Conservation (phyloP, 164 flowering plant genomes). For the Magnolia changhungtana region DNA sequence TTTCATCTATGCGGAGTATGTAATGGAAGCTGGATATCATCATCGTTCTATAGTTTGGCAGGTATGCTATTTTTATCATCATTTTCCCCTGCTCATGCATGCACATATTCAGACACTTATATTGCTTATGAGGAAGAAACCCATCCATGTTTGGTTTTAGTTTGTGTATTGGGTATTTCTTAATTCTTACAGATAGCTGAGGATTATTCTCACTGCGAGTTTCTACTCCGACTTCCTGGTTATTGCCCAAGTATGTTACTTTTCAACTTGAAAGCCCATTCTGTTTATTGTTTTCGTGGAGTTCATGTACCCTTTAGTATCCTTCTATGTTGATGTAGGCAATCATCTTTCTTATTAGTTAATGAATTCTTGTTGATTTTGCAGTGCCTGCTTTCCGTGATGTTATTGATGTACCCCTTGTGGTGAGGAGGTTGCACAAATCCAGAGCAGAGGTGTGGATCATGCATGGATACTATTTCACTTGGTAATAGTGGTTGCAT, state of each 20-base stretch:
- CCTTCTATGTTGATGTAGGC: not conserved
- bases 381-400: conserved; percentile 99
- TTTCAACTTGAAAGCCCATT: not conserved
- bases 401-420: conserved; percentile 91
- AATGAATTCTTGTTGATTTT: conserved; percentile 12
- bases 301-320: not conserved
- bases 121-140: not conserved
- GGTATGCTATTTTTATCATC: conserved; percentile 28
- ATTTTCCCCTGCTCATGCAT: not conserved
- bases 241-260: conserved; percentile 88
- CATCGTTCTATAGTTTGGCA: conserved; percentile 93
- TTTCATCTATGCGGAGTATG: conserved; percentile 97
- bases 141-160: not conserved
- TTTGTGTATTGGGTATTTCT: not conserved
- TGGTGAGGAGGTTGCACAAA: conserved; percentile 87
- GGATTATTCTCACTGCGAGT: conserved; percentile 94
- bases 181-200: conserved; percentile 80
- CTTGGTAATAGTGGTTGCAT: not conserved
- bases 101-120: not conserved
- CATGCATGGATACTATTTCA: not conserved
- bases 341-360: not conserved
- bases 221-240: conserved; percentile 93
- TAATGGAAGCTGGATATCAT: conserved; percentile 88
- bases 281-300: conserved; percentile 1
- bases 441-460: conserved; percentile 66